Conservation (phyloP, 345 rosid genomes). For the Melaleuca quinquenervia region DNA sequence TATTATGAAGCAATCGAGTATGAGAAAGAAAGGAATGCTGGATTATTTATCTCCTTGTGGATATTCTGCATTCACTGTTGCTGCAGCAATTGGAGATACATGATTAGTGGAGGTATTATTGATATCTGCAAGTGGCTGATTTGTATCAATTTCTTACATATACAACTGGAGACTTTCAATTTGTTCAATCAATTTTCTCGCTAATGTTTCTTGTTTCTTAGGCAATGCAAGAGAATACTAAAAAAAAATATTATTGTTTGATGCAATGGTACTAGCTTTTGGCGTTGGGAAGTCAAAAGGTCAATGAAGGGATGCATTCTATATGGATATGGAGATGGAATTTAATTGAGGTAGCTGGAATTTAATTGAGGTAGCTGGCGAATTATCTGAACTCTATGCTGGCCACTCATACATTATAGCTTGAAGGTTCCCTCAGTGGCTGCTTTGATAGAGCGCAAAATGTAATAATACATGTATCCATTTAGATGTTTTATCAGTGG, state of each 20-base stretch:
- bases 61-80: conserved; percentile 55
- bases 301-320: conserved; percentile 12
- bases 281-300: conserved; percentile 34
- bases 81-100: conserved; percentile 56
- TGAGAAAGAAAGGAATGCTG: conserved; percentile 74
- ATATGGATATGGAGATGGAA: conserved; percentile 74
- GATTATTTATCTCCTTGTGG: conserved; percentile 72
- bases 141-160: not conserved
- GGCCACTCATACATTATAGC: no score
- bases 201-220: not conserved
- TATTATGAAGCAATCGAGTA: conserved; percentile 55
- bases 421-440: not conserved
- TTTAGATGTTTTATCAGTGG: no score
- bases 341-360: no score
- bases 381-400: not conserved
- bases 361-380: conserved; percentile 54
- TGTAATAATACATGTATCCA: no score
- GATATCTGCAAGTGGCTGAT: not conserved
- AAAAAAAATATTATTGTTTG: conserved; percentile 1
- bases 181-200: not conserved
- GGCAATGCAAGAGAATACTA: not conserved
- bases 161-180: not conserved
- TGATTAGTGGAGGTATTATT: conserved; percentile 66
- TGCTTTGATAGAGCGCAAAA: not conserved
- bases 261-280: conserved; percentile 76